Conservation (phyloP, 345 rosid species). For the Trapa bicornis region DNA sequence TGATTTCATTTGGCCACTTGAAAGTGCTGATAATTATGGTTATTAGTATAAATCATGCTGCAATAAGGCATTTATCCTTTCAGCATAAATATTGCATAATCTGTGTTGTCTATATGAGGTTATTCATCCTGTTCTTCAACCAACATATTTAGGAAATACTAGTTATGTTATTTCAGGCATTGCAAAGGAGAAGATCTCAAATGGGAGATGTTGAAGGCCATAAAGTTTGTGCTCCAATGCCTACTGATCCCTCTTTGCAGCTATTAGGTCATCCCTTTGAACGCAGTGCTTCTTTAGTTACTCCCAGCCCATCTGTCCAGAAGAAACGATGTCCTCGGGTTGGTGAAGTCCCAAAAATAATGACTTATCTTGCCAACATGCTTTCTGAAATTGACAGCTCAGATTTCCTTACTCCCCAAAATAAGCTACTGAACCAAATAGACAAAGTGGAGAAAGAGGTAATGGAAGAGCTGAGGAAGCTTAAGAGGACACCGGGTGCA, state of each 20-base stretch:
- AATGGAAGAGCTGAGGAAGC: conserved; percentile 50
- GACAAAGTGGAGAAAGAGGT: conserved; percentile 71
- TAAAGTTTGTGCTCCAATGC: conserved; percentile 8
- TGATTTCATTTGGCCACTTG: background rate
- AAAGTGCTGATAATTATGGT: background rate
- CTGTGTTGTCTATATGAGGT: background rate
- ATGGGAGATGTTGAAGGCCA: conserved; percentile 32
- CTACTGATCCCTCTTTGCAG: conserved; percentile 24
- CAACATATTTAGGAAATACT: background rate
- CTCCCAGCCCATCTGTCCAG: conserved; percentile 36
- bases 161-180: conserved; percentile 32
- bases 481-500: conserved; percentile 63
- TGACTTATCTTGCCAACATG: conserved; percentile 38
- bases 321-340: conserved; percentile 34
- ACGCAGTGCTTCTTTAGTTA: conserved; percentile 15
- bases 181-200: conserved; percentile 61
- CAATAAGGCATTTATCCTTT: background rate
- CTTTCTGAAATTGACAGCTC: conserved; percentile 21
- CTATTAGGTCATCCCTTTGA: conserved; percentile 24
- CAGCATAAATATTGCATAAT: background rate
- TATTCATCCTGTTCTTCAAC: background rate
- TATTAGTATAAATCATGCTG: background rate
- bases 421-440: conserved; percentile 64
- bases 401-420: conserved; percentile 75
- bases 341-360: conserved; percentile 38